Evolutionary conservation across 768 basidiomycete genomes (phyloP).

Genomic region (Boletus tomentosulus): DNA sequence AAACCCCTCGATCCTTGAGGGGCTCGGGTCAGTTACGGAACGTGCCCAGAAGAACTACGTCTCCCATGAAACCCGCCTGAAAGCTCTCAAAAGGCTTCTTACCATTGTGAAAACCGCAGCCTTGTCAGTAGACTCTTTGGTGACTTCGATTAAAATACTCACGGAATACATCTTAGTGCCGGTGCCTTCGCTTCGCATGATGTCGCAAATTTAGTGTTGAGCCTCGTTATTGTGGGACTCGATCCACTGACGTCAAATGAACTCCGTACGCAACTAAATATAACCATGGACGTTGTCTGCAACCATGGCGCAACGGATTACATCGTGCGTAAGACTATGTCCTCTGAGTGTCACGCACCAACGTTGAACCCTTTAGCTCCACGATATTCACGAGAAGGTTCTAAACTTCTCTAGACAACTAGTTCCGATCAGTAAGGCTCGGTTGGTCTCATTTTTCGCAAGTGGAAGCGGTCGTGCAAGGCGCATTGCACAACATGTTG

Average conservation of each 20-base stretch:
- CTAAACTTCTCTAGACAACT: conserved; percentile 38
- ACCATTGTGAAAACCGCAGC: conserved; percentile 40
- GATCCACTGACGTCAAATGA: conserved; percentile 47
- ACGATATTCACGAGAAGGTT: conserved; percentile 42
- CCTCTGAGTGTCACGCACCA: background rate
- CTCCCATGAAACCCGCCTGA: conserved; percentile 23
- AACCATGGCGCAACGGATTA: conserved; percentile 31
- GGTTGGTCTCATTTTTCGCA: conserved; percentile 48
- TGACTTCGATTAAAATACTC: background rate
- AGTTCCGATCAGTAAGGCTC: conserved; percentile 46
- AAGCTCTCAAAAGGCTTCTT: conserved; percentile 40
- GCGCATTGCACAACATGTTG: conserved; percentile 56
- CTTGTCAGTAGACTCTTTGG: conserved; percentile 35
- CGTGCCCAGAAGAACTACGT: conserved; percentile 10
- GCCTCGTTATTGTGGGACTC: conserved; percentile 52
- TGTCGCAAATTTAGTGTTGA: conserved; percentile 44
- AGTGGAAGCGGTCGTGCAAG: conserved; percentile 46
- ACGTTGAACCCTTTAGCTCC: conserved; percentile 38
- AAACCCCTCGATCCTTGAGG: conserved; percentile 31
- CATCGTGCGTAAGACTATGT: conserved; percentile 18
- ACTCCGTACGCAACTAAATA: conserved; percentile 43
- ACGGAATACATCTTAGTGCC: conserved; percentile 24
- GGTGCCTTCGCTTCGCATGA: conserved; percentile 37
- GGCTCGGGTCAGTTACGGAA: conserved; percentile 29
- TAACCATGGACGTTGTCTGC: conserved; percentile 46